Base-by-base conservation (phyloP, 106 monocot species). In the Amphibolis antarctica region DNA sequence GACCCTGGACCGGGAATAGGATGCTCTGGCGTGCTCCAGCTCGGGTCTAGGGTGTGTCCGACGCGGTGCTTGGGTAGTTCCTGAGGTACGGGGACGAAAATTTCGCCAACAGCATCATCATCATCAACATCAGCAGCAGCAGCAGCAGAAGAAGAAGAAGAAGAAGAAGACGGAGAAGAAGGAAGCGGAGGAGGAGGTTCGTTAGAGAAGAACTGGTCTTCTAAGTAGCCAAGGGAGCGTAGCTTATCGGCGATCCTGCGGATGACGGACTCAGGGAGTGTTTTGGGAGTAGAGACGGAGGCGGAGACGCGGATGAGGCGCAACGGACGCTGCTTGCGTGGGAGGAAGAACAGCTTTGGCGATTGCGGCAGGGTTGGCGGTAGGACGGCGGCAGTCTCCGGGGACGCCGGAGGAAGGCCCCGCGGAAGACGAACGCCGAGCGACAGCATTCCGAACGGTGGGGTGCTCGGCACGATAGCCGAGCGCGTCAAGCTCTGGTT, bases 221-320 rank as follows among this genome's bases (percentile, higher is more conserved):
- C 69, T 44, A 87, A 59, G 76, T 80, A 87, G 53, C 96, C 90
- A 36, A 98, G 90, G 64, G 66, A 71, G 22, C 96, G 89, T 63
- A 98, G 96, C 84, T 98, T 98, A 15, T 98, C 87, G 44, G 96
- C 86, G 64, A 98, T 98, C 5, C 90, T 70, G 25, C 76, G 78
- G 76, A 98, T 80, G 66, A 86, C 82, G 44, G 88, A 80, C 5
- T 81, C 65, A 62, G 75, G 71, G 25, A 65, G 55, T 67, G 67
- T 66, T 67, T 76, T 46, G 10, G 52, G 5, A 31, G 66, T 19
- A 64, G 74, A 11, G 53, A 42, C 3, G 52, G 68, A 24, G 62
- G 53, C 3, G 52, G 68, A 24, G 62, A 48, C 26, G 51, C 43
- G 17, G 48, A 5, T 18, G 55, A 23, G 50, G 42, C 18, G 21